Evolutionary conservation across 345 rosid genomes (phyloP), one percentile per base, ranked within the genome.

Genomic region (Linum lewisii): DNA sequence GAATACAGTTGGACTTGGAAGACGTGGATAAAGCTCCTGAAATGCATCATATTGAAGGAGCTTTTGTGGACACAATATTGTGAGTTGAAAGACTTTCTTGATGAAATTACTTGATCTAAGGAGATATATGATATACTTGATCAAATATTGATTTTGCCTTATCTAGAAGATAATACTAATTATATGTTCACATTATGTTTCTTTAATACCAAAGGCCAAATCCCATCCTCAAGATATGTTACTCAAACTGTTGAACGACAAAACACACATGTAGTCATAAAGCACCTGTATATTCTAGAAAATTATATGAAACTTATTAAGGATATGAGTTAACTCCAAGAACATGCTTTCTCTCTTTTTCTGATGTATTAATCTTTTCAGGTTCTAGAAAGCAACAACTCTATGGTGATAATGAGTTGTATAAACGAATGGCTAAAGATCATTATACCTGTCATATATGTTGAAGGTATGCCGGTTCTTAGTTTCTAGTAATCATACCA

Each of bases 21-120:
- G 88, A 80, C 25, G 69, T 51, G 2, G 87, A 81, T 62, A 92
- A 83, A 62, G 81, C 72, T 60, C 83, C 76, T 69, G 96, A 90
- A 73, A 79, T 80, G 76, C 83, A 87, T 69, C 84, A 89, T 72
- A 80, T 93, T 57, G 99, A 93, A 76, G 92, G 71, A 62, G n/a
- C 94, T 58, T 88, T 93, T 73, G 92, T 93, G 60, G 99, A 90
- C 64, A 84, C 96, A 61, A 22, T 87, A 32, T 68, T 89, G 97
- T 89, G 69, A 84, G 96, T 77, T 73, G 47, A 42, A 11, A 42
- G n/a, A 16, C 13, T 29, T 42, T 11, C 47, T 7, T 42, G 47
- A 42, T 42, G 15, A 16, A 42, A 6, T 42, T 42, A 11, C 47
- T 42, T 42, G 15, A 42, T 42, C 16, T 2, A 14, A 42, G 18